Percentiles rank a stretch among this genome's conserved stretches.
phyloP scores from a whole-genome alignment of 78 protist genomes.

The Carpediemonas membranifera region DNA sequence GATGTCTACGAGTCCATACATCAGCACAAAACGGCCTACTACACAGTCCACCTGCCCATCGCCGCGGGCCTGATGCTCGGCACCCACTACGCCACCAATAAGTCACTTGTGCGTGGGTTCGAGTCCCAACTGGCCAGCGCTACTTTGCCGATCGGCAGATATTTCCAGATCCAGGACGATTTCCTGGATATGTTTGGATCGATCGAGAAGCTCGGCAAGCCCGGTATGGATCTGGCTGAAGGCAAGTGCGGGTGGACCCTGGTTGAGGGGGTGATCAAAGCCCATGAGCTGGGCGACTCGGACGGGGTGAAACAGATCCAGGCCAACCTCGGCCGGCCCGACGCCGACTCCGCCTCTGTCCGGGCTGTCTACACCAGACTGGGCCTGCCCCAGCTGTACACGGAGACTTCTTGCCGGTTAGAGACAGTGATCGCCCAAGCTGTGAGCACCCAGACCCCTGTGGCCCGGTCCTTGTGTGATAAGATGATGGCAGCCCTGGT shows the following conservation, averaged over 20 bases:
- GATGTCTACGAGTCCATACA: constrained; percentile 55
- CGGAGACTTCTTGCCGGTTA: no score
- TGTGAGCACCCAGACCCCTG: no score
- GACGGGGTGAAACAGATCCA: no score
- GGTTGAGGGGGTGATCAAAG: background rate
- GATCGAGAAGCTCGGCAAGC: constrained; percentile 83
- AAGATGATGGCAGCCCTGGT: no score
- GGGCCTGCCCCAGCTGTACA: no score
- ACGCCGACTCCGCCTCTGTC: no score
- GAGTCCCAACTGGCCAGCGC: background rate
- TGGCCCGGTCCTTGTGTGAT: no score
- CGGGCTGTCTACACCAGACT: no score
- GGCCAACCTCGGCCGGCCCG: no score
- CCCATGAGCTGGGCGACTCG: no score
- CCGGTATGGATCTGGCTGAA: constrained; percentile 23
- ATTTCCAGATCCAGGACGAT: constrained; percentile 78
- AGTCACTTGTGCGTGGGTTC: background rate
- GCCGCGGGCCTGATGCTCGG: constrained; percentile 66
- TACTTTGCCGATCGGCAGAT: background rate
- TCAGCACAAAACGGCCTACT: constrained; percentile 85
- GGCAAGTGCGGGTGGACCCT: background rate
- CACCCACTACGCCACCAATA: background rate
- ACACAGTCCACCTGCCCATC: constrained; percentile 88
- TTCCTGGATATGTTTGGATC: constrained; percentile 89
- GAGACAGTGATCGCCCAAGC: no score